Percentiles rank a stretch among this genome's conserved stretches.
Conservation (phyloP, 306 rosid species). For the Lathyrus tuberosus region DNA sequence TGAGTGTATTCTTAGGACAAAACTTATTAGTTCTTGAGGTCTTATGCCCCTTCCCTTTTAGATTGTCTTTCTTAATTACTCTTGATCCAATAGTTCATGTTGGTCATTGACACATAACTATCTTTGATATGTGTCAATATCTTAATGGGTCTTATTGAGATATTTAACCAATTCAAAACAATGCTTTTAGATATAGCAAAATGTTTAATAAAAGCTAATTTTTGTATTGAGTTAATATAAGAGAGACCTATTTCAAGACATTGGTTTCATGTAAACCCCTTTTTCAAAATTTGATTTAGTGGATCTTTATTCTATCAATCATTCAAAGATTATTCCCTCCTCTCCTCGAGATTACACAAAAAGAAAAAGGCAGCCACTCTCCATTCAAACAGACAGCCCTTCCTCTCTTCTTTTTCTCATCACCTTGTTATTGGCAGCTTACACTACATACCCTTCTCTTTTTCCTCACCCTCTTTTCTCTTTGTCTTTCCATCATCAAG, state of each 20-base stretch:
- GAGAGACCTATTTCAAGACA: slow-evolving; percentile 28
- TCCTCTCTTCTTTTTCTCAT: slow-evolving; percentile 47
- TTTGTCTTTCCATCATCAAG: slow-evolving; percentile 41
- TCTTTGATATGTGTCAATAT: no score
- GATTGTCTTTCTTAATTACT: no score
- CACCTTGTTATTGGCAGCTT: slow-evolving; percentile 51
- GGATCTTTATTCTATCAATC: slow-evolving; percentile 49
- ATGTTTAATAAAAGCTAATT: slow-evolving; percentile 42
- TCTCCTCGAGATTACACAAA: slow-evolving; percentile 52
- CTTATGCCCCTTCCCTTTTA: no score
- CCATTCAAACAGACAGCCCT: slow-evolving; percentile 62
- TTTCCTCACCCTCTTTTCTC: slow-evolving; percentile 38
- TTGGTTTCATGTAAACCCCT: slow-evolving; percentile 23
- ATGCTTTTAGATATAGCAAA: slow-evolving; percentile 34
- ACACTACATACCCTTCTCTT: neutral
- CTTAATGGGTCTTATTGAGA: no score
- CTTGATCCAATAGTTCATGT: no score
- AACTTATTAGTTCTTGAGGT: no score
- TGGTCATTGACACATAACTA: no score
- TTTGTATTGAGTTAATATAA: slow-evolving; percentile 36
- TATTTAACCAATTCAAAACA: neutral
- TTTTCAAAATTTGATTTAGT: slow-evolving; percentile 40
- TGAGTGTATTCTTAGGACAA: no score
- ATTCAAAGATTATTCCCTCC: slow-evolving; percentile 51
- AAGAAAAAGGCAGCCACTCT: slow-evolving; percentile 35